Conservation (phyloP, 768 basidiomycete species). For the Coprinellus aureogranulatus region DNA sequence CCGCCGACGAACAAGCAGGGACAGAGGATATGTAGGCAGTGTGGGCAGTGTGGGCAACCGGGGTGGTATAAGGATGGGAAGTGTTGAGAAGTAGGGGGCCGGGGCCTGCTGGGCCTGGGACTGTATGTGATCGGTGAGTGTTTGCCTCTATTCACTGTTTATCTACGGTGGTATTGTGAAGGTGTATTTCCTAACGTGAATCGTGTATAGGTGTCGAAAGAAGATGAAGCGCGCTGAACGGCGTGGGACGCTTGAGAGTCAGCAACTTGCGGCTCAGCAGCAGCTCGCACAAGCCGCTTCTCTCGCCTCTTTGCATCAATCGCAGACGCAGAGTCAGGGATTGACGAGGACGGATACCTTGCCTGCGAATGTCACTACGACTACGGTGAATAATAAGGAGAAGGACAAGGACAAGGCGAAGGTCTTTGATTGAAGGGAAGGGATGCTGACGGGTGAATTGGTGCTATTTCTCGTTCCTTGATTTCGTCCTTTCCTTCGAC, state of each 20-base stretch:
- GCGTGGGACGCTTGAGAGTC: slow-evolving; percentile 59
- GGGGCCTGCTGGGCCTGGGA: slow-evolving; percentile 79
- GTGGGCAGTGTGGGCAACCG: slow-evolving; percentile 67
- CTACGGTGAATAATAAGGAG: too few relatives aligned
- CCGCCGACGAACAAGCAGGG: slow-evolving; percentile 58
- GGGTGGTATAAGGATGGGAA: slow-evolving; percentile 83
- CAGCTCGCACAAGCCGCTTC: slow-evolving; percentile 8
- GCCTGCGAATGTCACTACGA: not conserved
- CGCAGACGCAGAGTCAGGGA: slow-evolving; percentile 11
- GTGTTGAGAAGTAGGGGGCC: slow-evolving; percentile 89
- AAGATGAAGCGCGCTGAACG: slow-evolving; percentile 85
- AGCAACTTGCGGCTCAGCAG: slow-evolving; percentile 22
- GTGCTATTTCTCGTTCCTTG: not conserved
- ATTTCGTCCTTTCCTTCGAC: not conserved
- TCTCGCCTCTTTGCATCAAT: slow-evolving; percentile 18
- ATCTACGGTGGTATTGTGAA: not conserved
- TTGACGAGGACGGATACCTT: slow-evolving; percentile 13
- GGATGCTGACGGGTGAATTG: not conserved
- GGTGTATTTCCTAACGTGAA: too few relatives aligned
- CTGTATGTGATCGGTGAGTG: slow-evolving; percentile 73
- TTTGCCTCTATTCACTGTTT: not conserved
- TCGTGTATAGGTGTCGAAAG: slow-evolving; percentile 77
- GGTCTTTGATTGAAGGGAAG: not conserved
- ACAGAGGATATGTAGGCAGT: slow-evolving; percentile 75
- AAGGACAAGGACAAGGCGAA: not conserved